Percentiles rank a stretch among this genome's conserved stretches.
These are phyloP conservation scores for Volutella citrinella DNA, from an alignment of 2,329 filamentous ascomycete species.

Conservation along the genomic window DNA sequence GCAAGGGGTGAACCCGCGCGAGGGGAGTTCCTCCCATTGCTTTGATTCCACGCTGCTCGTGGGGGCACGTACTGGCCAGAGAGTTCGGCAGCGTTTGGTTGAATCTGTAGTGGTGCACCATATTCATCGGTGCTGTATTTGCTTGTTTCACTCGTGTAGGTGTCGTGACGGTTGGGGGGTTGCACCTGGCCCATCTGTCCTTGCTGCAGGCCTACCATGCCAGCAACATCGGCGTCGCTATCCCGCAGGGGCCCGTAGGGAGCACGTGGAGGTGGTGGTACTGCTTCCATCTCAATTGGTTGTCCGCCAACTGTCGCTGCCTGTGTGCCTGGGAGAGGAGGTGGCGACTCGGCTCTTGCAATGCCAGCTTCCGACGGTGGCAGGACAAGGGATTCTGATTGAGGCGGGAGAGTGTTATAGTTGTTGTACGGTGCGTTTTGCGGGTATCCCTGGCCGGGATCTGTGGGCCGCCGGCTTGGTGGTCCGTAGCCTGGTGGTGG, in stretches of 20 bases:
- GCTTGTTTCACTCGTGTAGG: slow-evolving; percentile 63
- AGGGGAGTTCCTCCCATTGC: slow-evolving; percentile 42
- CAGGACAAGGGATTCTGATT: not conserved
- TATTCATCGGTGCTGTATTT: slow-evolving; percentile 73
- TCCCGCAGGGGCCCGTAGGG: slow-evolving; percentile 54
- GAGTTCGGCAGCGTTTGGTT: slow-evolving; percentile 2
- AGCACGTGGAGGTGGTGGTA: no score
- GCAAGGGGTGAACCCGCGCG: slow-evolving; percentile 44
- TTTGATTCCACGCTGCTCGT: slow-evolving; percentile 54
- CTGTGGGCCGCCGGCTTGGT: slow-evolving; percentile 38
- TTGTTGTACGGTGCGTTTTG: slow-evolving; percentile 38
- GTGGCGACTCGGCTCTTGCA: slow-evolving; percentile 62
- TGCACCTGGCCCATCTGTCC: no score
- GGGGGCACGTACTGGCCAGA: slow-evolving; percentile 52
- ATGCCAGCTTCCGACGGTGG: slow-evolving; percentile 35
- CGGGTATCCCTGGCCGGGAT: slow-evolving; percentile 23
- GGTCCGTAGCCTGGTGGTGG: slow-evolving; percentile 42
- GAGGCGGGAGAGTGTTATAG: slow-evolving; percentile 33
- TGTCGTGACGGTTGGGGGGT: slow-evolving; percentile 44
- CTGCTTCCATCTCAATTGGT: slow-evolving; percentile 79
- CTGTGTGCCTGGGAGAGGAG: slow-evolving; percentile 52
- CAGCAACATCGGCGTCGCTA: slow-evolving; percentile 68
- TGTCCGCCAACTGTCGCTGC: slow-evolving; percentile 51
- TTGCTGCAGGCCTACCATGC: slow-evolving; percentile 71
- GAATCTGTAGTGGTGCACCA: slow-evolving; percentile 8